A percentile compares a stretch with the other conserved stretches of the same genome.
phyloP scores from a whole-genome alignment of 2,329 filamentous ascomycete genomes.

The Ploettnerulaceae sp. region DNA sequence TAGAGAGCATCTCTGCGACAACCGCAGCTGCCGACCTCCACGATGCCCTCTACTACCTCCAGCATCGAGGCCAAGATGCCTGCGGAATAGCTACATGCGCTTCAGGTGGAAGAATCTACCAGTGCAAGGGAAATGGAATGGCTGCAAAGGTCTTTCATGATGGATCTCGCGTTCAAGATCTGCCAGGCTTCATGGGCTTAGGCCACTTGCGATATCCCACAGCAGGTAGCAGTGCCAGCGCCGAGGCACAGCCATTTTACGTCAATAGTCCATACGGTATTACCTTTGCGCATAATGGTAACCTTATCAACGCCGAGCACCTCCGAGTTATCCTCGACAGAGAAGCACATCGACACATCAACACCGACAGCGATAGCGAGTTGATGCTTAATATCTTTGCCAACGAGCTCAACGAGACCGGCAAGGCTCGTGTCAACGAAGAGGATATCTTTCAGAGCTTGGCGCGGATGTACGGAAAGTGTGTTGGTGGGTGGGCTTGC shows the following conservation, averaged over 20 bases:
- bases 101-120: slow-evolving; percentile 73
- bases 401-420: slow-evolving; percentile 72
- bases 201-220: slow-evolving; percentile 87
- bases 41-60: slow-evolving; percentile 66
- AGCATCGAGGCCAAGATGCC: slow-evolving; percentile 78
- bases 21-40: slow-evolving; percentile 62
- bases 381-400: slow-evolving; percentile 86
- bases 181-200: slow-evolving; percentile 83
- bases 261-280: slow-evolving; percentile 84
- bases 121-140: slow-evolving; percentile 88
- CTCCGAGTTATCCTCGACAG: slow-evolving; percentile 50
- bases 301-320: slow-evolving; percentile 73
- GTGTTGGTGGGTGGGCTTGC: slow-evolving; percentile 73
- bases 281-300: slow-evolving; percentile 79
- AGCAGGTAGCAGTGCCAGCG: slow-evolving; percentile 74
- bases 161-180: slow-evolving; percentile 64
- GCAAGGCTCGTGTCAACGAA: slow-evolving; percentile 73
- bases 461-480: slow-evolving; percentile 65
- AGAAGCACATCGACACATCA: slow-evolving; percentile 43
- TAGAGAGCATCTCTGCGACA: slow-evolving; percentile 41
- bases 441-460: slow-evolving; percentile 73
- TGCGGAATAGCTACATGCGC: slow-evolving; percentile 76
- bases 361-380: slow-evolving; percentile 85
- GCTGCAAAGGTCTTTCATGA: slow-evolving; percentile 81
- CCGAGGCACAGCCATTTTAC: slow-evolving; percentile 90